Conservation (phyloP, 2,329 filamentous ascomycete species). For the Cladosporium sphaerospermum region DNA sequence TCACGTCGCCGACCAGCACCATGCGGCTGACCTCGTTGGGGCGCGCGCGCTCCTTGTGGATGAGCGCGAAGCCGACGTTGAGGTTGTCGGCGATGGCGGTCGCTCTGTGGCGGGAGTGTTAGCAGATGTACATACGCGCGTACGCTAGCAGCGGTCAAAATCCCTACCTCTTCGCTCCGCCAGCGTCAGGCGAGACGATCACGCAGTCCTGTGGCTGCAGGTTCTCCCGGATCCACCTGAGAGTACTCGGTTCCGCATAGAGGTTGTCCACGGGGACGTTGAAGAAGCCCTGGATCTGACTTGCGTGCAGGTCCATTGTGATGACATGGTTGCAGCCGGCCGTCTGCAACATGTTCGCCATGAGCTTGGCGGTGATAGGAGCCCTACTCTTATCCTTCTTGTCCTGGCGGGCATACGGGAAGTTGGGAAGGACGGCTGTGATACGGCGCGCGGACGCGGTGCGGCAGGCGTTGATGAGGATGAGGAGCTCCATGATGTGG, state of each 20-base stretch:
- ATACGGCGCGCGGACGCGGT: conserved; percentile 81
- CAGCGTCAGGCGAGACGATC: conserved; percentile 91
- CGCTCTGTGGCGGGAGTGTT: conserved; percentile 48
- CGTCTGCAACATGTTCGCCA: conserved; percentile 96
- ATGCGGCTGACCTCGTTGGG: conserved; percentile 87
- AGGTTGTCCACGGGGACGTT: conserved; percentile 76
- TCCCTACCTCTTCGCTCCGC: conserved; percentile 75
- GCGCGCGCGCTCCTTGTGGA: conserved; percentile 93
- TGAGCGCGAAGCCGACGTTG: conserved; percentile 84
- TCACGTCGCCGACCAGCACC: conserved; percentile 92
- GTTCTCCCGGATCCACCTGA: conserved; percentile 88
- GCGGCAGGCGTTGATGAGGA: conserved; percentile 96
- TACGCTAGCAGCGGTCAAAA: background rate
- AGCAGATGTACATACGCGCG: background rate
- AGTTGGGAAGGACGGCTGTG: conserved; percentile 92
- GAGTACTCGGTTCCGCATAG: conserved; percentile 86
- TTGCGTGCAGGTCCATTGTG: conserved; percentile 92
- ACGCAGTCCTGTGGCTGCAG: conserved; percentile 75
- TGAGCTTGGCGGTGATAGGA: conserved; percentile 92
- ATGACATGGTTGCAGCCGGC: conserved; percentile 91
- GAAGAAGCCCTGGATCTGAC: conserved; percentile 94
- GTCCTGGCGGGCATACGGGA: conserved; percentile 92
- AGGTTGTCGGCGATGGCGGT: conserved; percentile 90
- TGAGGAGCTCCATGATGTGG: conserved; percentile 93
- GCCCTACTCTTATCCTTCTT: conserved; percentile 95